These are phyloP conservation scores for Cryptosporidium ubiquitum DNA, from an alignment of 169 alveolate genomes.

Conservation along the genomic window DNA sequence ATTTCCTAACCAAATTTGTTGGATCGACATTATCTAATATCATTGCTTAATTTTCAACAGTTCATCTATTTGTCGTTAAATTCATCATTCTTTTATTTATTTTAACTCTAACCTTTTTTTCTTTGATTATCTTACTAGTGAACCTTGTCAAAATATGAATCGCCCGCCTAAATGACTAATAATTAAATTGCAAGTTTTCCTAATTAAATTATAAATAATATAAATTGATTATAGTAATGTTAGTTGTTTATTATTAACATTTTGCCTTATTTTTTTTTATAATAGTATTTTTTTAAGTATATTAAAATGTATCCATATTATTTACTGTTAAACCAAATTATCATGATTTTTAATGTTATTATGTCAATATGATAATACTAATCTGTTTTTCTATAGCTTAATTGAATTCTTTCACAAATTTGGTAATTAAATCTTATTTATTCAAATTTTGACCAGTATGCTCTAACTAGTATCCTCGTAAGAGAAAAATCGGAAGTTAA, in stretches of 20 bases:
- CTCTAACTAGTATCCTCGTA: neutral
- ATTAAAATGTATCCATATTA: too few relatives aligned
- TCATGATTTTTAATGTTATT: too few relatives aligned
- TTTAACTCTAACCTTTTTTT: neutral
- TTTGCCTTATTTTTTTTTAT: too few relatives aligned
- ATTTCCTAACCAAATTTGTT: neutral
- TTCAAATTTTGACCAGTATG: neutral
- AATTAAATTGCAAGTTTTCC: neutral
- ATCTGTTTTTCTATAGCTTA: too few relatives aligned
- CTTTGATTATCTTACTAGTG: neutral
- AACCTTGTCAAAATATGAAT: neutral
- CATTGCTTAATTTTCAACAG: neutral
- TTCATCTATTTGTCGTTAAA: neutral
- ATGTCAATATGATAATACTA: too few relatives aligned
- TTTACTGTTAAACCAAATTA: neutral
- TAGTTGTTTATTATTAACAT: too few relatives aligned
- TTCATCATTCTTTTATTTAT: neutral
- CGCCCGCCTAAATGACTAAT: neutral
- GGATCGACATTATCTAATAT: neutral
- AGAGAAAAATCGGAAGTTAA: too few relatives aligned
- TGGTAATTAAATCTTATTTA: too few relatives aligned
- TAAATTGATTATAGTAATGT: neutral
- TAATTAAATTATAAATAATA: too few relatives aligned
- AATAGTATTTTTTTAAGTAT: neutral
- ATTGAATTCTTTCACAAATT: neutral